A percentile compares a stretch with the other conserved stretches of the same genome.
Evolutionary conservation across 2,329 filamentous ascomycete genomes (phyloP).

Genomic region (Cercospora zeina): DNA sequence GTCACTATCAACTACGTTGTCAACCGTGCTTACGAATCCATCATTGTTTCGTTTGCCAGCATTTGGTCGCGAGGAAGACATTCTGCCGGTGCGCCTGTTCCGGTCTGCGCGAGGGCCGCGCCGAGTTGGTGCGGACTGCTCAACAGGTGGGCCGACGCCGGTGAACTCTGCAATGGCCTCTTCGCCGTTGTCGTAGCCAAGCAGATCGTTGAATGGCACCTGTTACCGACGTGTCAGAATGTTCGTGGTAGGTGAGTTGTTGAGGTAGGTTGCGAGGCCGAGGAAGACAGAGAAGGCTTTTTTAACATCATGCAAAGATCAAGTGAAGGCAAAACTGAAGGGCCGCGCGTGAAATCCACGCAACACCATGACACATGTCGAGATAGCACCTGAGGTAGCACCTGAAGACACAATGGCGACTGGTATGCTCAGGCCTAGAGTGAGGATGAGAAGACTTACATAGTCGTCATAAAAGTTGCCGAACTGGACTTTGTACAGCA

Average conservation of each 20-base stretch:
- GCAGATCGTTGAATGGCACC: slow-evolving; percentile 50
- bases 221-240: slow-evolving; percentile 32
- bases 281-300: background rate
- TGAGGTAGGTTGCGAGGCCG: background rate
- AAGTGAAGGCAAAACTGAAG: background rate
- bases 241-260: background rate
- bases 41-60: slow-evolving; percentile 13
- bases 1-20: slow-evolving; percentile 32
- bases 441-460: slow-evolving; percentile 37
- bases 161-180: slow-evolving; percentile 49
- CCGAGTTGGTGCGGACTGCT: slow-evolving; percentile 8
- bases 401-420: background rate
- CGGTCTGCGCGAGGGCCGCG: slow-evolving; percentile 13
- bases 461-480: slow-evolving; percentile 43
- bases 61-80: slow-evolving; percentile 33
- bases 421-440: background rate
- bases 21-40: slow-evolving; percentile 37
- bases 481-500: slow-evolving; percentile 48
- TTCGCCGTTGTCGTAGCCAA: slow-evolving; percentile 50
- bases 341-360: background rate
- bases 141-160: slow-evolving; percentile 26
- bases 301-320: background rate
- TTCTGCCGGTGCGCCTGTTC: slow-evolving; percentile 24
- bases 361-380: background rate
- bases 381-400: background rate